Conservation (phyloP, 1,139 yeast genomes). For the Kodamaea plutei region DNA sequence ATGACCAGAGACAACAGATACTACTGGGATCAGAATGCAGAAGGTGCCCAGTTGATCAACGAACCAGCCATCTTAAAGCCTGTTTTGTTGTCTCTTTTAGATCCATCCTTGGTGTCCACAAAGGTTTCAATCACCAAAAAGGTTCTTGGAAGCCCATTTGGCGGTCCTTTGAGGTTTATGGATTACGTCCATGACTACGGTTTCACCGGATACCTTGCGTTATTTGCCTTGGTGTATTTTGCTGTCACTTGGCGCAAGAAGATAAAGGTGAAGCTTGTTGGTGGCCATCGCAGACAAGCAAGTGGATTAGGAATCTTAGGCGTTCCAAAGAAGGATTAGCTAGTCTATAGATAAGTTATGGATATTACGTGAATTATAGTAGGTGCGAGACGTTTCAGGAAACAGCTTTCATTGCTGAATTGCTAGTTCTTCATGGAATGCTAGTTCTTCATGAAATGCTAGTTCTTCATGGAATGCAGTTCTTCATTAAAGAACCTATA, state of each 20-base stretch:
- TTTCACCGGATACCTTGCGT: conserved; percentile 36
- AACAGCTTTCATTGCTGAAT: no score
- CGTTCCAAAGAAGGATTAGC: conserved; percentile 15
- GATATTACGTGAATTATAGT: no score
- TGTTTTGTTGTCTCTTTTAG: conserved; percentile 31
- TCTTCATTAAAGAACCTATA: no score
- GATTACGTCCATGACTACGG: conserved; percentile 46
- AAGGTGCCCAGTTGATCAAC: conserved; percentile 26
- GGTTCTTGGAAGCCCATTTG: conserved; percentile 45
- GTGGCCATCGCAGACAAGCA: background rate
- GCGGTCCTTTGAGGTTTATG: conserved; percentile 33
- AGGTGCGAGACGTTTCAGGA: no score
- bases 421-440: no score
- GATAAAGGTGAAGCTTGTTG: conserved; percentile 2
- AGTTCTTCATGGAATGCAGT: no score
- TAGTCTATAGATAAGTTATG: no score
- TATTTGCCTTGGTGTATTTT: conserved; percentile 13
- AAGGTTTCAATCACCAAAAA: conserved; percentile 14
- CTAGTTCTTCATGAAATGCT: no score
- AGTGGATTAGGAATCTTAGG: conserved; percentile 17
- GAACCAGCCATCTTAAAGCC: conserved; percentile 27
- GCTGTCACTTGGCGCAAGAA: conserved; percentile 3
- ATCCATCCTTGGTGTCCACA: conserved; percentile 19
- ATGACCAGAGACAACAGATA: conserved; percentile 28
- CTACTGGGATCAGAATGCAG: conserved; percentile 30